These are phyloP conservation scores for Rhodotorula sp. DNA, from an alignment of 1,284 basidiomycete genomes.

Conservation along the genomic window DNA sequence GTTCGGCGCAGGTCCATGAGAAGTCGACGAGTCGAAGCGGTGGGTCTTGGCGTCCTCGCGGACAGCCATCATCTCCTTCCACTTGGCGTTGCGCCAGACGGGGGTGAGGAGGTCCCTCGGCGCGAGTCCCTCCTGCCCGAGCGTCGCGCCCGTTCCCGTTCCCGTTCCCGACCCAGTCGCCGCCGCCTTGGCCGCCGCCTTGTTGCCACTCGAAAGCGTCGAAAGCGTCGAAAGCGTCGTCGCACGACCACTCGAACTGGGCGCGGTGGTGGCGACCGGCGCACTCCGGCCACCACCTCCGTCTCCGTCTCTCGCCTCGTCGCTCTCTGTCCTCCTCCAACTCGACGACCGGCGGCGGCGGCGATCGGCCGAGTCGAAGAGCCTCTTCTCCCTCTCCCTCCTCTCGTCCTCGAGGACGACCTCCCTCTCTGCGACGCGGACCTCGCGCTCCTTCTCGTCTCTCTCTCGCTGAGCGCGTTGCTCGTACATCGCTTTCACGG, in stretches of 20 bases:
- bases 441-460: background rate
- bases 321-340: background rate
- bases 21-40: background rate
- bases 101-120: slow-evolving; percentile 15
- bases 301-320: background rate
- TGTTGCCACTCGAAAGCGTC: too few species aligned
- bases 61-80: slow-evolving; percentile 8
- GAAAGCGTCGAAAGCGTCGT: too few species aligned
- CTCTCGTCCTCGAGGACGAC: background rate
- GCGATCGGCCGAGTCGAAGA: background rate
- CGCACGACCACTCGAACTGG: too few species aligned
- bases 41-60: slow-evolving; percentile 5
- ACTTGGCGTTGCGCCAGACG: slow-evolving; percentile 16
- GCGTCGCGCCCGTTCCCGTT: too few species aligned
- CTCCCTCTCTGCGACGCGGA: background rate
- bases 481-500: slow-evolving; percentile 19
- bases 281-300: too few species aligned
- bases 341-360: too few species aligned
- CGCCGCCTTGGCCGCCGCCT: too few species aligned
- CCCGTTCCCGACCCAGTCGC: too few species aligned
- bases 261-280: too few species aligned
- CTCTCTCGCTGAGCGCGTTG: slow-evolving; percentile 5
- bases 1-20: background rate
- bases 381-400: background rate
- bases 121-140: slow-evolving; percentile 3